Evolutionary conservation across 371 early-diverging fungal genomes (phyloP).

Genomic region (Mucor circinelloides): DNA sequence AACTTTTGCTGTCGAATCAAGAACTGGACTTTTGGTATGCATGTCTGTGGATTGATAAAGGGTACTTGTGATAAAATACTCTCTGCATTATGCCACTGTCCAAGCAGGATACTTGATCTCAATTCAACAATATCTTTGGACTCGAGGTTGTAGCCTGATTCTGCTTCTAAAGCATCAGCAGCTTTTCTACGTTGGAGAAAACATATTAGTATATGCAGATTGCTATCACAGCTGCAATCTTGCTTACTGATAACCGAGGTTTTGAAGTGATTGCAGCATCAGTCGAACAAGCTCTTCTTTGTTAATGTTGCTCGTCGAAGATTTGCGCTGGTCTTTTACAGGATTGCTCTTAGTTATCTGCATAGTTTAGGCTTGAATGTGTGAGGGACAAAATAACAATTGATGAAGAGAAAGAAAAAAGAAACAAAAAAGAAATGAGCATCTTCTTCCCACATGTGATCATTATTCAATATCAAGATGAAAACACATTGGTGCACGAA

Average conservation of each 20-base stretch:
- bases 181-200: slow-evolving; percentile 46
- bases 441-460: background rate
- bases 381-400: background rate
- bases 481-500: background rate
- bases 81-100: slow-evolving; percentile 78
- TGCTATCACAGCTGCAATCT: background rate
- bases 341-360: slow-evolving; percentile 20
- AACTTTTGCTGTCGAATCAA: slow-evolving; percentile 82
- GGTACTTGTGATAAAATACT: slow-evolving; percentile 46
- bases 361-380: slow-evolving; percentile 4
- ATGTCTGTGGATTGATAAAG: slow-evolving; percentile 23
- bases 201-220: background rate
- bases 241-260: slow-evolving; percentile 79
- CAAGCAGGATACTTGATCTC: slow-evolving; percentile 64
- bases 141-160: slow-evolving; percentile 77
- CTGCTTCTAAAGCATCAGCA: slow-evolving; percentile 65
- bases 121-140: slow-evolving; percentile 59
- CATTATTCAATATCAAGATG: background rate
- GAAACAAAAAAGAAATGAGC: background rate
- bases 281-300: slow-evolving; percentile 83
- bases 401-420: background rate
- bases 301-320: slow-evolving; percentile 20
- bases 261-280: slow-evolving; percentile 82
- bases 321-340: background rate
- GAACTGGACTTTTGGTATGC: slow-evolving; percentile 50